Conservation (phyloP, 352 stramenopile species). For the Pythium biforme region DNA sequence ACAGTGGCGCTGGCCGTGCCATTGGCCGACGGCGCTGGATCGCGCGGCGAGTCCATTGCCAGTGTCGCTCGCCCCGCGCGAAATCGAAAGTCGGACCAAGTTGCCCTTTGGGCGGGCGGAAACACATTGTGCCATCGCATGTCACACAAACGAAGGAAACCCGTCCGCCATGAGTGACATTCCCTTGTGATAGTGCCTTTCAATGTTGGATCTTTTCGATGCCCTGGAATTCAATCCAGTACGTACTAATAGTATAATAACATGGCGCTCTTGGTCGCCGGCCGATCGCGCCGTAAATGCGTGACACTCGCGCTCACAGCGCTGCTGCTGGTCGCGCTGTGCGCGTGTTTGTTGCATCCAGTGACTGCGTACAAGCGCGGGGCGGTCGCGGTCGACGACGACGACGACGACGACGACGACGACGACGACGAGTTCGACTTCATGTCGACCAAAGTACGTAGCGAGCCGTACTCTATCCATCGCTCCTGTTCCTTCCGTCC, state of each 20-base stretch:
- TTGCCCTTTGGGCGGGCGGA: neutral
- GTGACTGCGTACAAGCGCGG: neutral
- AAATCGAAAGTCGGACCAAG: neutral
- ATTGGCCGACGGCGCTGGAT: neutral
- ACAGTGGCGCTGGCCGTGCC: neutral
- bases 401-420: slow-evolving; percentile 32
- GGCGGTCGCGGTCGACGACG: slow-evolving; percentile 19
- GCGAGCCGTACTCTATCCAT: too few species aligned
- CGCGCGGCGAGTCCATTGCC: neutral
- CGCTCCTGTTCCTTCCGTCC: too few species aligned
- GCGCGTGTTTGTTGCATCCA: slow-evolving; percentile 8
- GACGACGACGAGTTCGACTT: slow-evolving; percentile 41
- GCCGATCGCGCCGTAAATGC: slow-evolving; percentile 17
- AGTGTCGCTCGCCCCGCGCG: neutral
- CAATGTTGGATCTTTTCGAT: too few species aligned
- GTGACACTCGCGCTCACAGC: slow-evolving; percentile 1
- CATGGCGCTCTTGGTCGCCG: neutral
- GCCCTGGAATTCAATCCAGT: too few species aligned
- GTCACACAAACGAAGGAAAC: too few species aligned
- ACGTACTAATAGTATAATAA: too few species aligned
- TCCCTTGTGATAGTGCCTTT: too few species aligned
- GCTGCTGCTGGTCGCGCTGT: slow-evolving; percentile 14
- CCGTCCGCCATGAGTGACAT: too few species aligned
- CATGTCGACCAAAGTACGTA: slow-evolving; percentile 31
- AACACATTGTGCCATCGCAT: slow-evolving; percentile 2